Base-by-base conservation (phyloP, 768 basidiomycete species). In the Tephrocybe rancida region DNA sequence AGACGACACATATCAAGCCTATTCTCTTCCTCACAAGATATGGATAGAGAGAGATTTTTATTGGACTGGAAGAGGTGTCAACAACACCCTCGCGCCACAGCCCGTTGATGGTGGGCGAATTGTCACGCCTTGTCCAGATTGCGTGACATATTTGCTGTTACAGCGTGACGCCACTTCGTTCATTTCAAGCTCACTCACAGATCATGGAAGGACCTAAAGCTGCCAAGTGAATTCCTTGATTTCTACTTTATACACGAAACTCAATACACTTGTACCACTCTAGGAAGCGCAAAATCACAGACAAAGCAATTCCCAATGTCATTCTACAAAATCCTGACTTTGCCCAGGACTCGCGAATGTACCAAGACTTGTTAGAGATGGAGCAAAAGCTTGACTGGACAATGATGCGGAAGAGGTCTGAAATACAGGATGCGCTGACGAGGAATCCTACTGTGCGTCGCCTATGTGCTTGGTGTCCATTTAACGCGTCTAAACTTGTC, bases 321-420 rank as follows among this genome's bases (percentile, higher is more conserved):
- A 78, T 95, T 30, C 77, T 87, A 4, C 85, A 91, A 55, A 78
- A 84, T 60, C 84, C 87, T 16, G 84, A 86, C 44, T 91, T 92
- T 64, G 82, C 87, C 1, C 80, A 83, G 61, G 93, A 96, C 67
- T 92, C 92, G 21, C 77, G 75, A 53, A 91, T 95, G 82, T 97
- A 96, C 70, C 84, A 87, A 55, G 86, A 91, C 61, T 74, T 97
- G 35, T 69, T 95, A 24, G 87, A 90, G 59, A 92, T 92, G 85
- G 95, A 97, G 67, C 82, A 90, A 53, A 91, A 88, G 66, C 74
- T 98, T 14, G 95, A 98, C 69, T 97, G 95, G 95, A 95, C 93
- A 3, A 88, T 95, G 78, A 86, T 85, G 66, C 79, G 95, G 66
- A 96, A 96, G 71, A 85, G 81, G 61, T 88, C 88, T 9, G 95